phyloP scores from a whole-genome alignment of 2,329 filamentous ascomycete species.

The Colletotrichum gloeosporioides region DNA sequence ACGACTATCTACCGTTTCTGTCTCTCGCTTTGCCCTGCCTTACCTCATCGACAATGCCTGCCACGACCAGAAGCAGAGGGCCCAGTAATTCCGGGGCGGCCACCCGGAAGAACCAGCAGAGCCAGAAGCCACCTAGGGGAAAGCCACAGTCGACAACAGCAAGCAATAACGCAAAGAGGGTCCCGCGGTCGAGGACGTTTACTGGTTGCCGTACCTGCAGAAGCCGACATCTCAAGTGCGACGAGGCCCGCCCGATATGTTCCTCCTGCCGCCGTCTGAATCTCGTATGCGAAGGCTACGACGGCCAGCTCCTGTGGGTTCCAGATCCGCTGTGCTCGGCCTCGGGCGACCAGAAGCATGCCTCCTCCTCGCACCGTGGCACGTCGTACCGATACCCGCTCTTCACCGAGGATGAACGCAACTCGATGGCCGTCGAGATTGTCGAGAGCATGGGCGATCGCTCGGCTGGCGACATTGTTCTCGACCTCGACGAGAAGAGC shows the following conservation, averaged over 20 bases:
- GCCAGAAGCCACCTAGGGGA: not conserved
- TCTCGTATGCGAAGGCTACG: conserved; percentile 43
- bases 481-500: conserved; percentile 26
- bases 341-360: not conserved
- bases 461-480: conserved; percentile 26
- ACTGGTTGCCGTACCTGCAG: conserved; percentile 39
- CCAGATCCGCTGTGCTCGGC: conserved; percentile 27
- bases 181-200: conserved; percentile 28
- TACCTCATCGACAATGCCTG: not conserved
- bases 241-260: conserved; percentile 45
- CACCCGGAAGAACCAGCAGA: not conserved
- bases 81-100: not conserved
- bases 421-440: conserved; percentile 37
- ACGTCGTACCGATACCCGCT: conserved; percentile 45
- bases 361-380: conserved; percentile 11
- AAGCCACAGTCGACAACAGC: not conserved
- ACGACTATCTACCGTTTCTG: not conserved
- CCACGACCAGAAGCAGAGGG: not conserved
- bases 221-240: conserved; percentile 48
- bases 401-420: conserved; percentile 41
- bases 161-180: not conserved
- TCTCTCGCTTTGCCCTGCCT: not conserved
- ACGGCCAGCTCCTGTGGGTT: conserved; percentile 37
- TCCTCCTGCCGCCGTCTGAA: conserved; percentile 38
- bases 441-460: conserved; percentile 32